Conservation (phyloP, 257 asterid genomes). For the Capsicum chinense region DNA sequence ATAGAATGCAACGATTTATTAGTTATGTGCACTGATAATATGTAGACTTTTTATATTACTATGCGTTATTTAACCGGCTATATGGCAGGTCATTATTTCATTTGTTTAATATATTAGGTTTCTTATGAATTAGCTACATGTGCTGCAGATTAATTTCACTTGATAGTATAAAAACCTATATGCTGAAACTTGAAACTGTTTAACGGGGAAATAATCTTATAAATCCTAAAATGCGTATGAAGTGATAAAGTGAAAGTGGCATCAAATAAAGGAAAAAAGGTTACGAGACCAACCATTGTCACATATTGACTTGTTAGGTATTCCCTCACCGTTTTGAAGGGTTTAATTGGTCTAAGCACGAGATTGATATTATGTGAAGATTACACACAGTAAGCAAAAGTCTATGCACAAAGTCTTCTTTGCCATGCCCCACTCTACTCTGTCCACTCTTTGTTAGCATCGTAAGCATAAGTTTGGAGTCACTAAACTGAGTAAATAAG, state of each 20-base stretch:
- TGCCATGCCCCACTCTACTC: slow-evolving; percentile 41
- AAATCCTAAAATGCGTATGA: neutral
- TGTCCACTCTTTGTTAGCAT: slow-evolving; percentile 33
- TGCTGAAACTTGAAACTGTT: neutral
- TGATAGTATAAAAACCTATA: neutral
- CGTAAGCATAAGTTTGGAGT: slow-evolving; percentile 19
- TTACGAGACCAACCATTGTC: slow-evolving; percentile 17
- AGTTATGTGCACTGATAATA: neutral
- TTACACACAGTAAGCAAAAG: slow-evolving; percentile 34
- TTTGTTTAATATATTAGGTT: neutral
- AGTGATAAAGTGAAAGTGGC: neutral
- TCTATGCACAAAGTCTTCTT: slow-evolving; percentile 65
- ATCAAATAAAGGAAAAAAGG: neutral
- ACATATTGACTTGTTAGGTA: slow-evolving; percentile 21
- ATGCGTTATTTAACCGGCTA: no score
- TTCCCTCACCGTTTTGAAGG: slow-evolving; percentile 22
- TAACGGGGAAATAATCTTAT: neutral
- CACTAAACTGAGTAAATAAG: neutral
- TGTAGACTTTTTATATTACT: no score
- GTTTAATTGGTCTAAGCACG: slow-evolving; percentile 48
- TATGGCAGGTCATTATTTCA: neutral
- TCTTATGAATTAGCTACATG: neutral
- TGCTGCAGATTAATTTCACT: neutral
- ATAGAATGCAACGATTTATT: neutral
- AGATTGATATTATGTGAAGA: slow-evolving; percentile 36